These are phyloP conservation scores for Dendrobium catenatum DNA, from an alignment of 106 monocot species.

Conservation along the genomic window DNA sequence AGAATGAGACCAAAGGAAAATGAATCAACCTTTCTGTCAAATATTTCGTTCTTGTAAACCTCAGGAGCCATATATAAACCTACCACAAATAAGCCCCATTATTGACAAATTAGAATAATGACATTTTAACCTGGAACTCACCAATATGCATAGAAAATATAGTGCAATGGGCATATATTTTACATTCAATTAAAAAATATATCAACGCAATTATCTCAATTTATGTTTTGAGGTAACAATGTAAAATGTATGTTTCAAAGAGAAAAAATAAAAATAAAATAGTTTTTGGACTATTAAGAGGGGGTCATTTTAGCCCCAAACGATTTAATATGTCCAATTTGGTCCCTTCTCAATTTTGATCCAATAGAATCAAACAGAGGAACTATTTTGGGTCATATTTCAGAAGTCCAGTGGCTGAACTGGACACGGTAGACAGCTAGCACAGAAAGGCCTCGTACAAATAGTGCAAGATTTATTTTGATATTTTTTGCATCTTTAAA, in stretches of 20 bases:
- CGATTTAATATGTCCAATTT: too few relatives aligned
- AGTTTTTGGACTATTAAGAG: too few relatives aligned
- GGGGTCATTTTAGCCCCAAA: too few relatives aligned
- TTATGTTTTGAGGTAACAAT: neutral
- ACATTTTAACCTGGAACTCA: neutral
- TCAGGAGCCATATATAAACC: conserved; percentile 85
- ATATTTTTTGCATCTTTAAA: neutral
- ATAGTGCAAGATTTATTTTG: too few relatives aligned
- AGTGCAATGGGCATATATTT: neutral
- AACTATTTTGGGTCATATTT: too few relatives aligned
- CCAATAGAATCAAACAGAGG: too few relatives aligned
- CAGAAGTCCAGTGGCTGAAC: too few relatives aligned
- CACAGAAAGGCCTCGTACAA: too few relatives aligned
- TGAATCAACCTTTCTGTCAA: conserved; percentile 68
- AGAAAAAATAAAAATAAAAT: too few relatives aligned
- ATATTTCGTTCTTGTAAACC: conserved; percentile 70
- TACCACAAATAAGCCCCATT: conserved; percentile 6
- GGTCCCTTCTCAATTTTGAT: too few relatives aligned
- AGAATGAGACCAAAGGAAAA: conserved; percentile 91
- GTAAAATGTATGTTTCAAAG: neutral
- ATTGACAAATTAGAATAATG: neutral
- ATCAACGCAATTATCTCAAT: neutral
- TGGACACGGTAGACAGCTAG: too few relatives aligned
- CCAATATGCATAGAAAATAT: neutral
- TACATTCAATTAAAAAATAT: neutral